Percentiles rank a stretch among this genome's conserved stretches.
Evolutionary conservation across 108 stramenopile species (phyloP).

Genomic region (Thalassiosira profunda): DNA sequence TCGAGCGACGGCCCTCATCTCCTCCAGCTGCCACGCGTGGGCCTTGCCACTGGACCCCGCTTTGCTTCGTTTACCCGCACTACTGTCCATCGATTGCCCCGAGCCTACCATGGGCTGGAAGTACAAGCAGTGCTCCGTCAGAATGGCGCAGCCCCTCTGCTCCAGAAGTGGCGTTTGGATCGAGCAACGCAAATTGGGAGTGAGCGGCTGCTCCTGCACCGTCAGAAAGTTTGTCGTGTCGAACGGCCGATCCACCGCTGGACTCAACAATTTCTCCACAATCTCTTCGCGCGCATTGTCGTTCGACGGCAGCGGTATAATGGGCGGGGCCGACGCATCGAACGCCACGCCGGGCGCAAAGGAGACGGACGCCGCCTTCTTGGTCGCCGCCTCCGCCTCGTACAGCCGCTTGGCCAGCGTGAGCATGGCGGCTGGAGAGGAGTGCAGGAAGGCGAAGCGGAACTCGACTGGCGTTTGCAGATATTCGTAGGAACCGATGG

Average conservation of each 20-base stretch:
- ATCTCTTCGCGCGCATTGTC: conserved; percentile 45
- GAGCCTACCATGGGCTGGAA: conserved; percentile 64
- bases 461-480: conserved; percentile 52
- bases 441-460: conserved; percentile 77
- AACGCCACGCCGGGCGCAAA: conserved; percentile 30
- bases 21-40: conserved; percentile 49
- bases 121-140: conserved; percentile 72
- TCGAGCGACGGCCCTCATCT: conserved; percentile 73
- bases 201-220: conserved; percentile 67
- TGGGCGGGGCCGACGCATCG: conserved; percentile 23
- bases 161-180: conserved; percentile 59
- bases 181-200: conserved; percentile 46
- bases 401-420: conserved; percentile 57
- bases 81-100: conserved; percentile 31
- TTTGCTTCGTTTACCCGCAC: neutral
- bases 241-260: conserved; percentile 68
- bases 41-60: conserved; percentile 7
- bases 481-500: conserved; percentile 61
- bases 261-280: conserved; percentile 46
- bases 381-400: conserved; percentile 20
- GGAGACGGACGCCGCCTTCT: neutral
- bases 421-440: conserved; percentile 57
- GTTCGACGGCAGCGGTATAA: conserved; percentile 21
- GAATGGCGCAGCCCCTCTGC: conserved; percentile 59
- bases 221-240: conserved; percentile 67